These are phyloP conservation scores for Fraxinus angustifolia DNA, from an alignment of 305 asterid genomes.

Conservation along the genomic window DNA sequence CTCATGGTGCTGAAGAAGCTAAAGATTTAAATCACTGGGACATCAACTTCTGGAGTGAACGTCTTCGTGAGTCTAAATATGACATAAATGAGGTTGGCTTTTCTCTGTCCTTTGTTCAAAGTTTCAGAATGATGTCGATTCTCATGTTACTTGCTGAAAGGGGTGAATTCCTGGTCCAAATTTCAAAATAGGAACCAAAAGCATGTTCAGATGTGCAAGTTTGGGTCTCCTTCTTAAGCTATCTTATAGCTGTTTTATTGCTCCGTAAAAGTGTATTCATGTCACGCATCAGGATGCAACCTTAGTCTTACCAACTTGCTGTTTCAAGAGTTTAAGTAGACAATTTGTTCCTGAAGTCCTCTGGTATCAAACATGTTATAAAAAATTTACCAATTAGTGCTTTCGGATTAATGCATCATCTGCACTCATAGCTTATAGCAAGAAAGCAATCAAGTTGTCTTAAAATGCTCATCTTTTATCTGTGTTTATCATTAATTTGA, in stretches of 20 bases:
- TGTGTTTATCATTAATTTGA: not conserved
- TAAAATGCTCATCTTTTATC: not conserved
- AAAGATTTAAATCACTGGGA: slow-evolving; percentile 78
- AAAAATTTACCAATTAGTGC: not conserved
- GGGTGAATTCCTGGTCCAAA: not conserved
- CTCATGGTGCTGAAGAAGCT: slow-evolving; percentile 63
- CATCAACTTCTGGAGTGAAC: slow-evolving; percentile 71
- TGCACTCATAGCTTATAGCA: not conserved
- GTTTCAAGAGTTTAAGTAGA: not conserved
- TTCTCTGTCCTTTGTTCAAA: slow-evolving; percentile 15
- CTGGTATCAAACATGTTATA: not conserved
- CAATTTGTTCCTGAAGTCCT: not conserved
- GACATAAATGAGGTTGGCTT: slow-evolving; percentile 68
- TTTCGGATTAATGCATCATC: not conserved
- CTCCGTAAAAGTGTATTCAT: not conserved
- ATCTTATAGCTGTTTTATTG: not conserved
- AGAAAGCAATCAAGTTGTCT: not conserved
- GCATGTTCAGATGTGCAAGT: not conserved
- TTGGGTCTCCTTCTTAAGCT: not conserved
- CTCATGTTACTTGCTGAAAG: not conserved
- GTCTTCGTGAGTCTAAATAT: slow-evolving; percentile 73
- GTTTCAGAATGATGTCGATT: not conserved
- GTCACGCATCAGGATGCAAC: not conserved
- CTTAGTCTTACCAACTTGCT: not conserved
- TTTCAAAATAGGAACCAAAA: not conserved